Base-by-base conservation (phyloP, 768 basidiomycete genomes). In the Piloderma croceum region DNA sequence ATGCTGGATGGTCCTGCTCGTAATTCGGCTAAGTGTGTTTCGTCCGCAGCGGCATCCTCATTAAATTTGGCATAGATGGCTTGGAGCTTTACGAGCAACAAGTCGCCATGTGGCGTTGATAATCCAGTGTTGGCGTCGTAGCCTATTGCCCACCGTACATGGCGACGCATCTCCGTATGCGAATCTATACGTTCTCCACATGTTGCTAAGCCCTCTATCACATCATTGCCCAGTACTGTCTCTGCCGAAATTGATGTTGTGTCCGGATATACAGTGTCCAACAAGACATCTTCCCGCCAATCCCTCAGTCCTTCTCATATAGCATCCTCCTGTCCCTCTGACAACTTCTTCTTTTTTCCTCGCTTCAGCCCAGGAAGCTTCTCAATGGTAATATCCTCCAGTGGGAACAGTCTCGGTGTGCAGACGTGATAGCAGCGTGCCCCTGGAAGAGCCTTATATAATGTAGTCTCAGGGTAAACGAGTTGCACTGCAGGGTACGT, bases 361-460 rank as follows among this genome's bases (percentile, higher is more conserved):
- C 46, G 44, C 19, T 44, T 47, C 5, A 47, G 24, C 1, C 38
- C n/a, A n/a, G n/a, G n/a, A n/a, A n/a, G n/a, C n/a, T n/a, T n/a
- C n/a, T n/a, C n/a, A n/a, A 42, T 29, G 7, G 15, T 40, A 10
- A 40, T 20, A 17, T 24, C 23, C n/a, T 24, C 32, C 2, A 49
- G 17, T 1, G 44, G 47, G 24, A 51, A 51, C 18, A 12, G 27
- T 1, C 21, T 23, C 2, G 47, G 43, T 6, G 33, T 24, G 35
- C 49, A 51, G 5, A 19, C 15, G 23, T 48, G 36, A 25, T 47
- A 51, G 41, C 49, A 51, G 5, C 41, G 48, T 12, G 47, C 31
- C 22, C 27, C 22, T 0, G 15, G 12, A 7, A 32, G 29, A 6
- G 22, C 24, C 12, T 10, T 24, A 34, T 15, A 29, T 4, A 18